Conservation (phyloP, 1,284 basidiomycete genomes). For the Neolentinus lepideus region DNA sequence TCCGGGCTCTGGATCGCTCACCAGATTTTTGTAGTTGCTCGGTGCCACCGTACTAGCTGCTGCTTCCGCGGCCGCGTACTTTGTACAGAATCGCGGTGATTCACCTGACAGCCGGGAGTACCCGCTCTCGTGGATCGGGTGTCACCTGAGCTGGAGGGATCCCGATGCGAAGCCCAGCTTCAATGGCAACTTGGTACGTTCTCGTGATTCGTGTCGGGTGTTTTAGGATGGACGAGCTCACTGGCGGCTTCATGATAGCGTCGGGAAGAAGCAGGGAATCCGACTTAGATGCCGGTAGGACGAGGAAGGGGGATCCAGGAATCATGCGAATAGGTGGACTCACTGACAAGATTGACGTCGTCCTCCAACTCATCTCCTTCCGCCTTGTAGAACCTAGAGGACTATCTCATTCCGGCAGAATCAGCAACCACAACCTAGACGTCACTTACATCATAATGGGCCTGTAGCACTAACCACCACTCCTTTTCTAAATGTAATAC, state of each 20-base stretch:
- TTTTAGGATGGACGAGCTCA: background rate
- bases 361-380: background rate
- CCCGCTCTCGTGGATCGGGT: background rate
- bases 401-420: too few relatives aligned
- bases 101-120: background rate
- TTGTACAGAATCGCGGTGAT: background rate
- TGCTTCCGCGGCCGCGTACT: background rate
- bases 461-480: background rate
- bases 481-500: background rate
- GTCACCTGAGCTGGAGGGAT: background rate
- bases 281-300: background rate
- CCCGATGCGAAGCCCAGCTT: background rate
- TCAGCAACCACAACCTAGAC: background rate
- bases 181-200: background rate
- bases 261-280: background rate
- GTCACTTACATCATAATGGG: background rate
- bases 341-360: background rate
- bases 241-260: background rate
- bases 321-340: background rate
- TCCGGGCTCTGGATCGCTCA: background rate
- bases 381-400: background rate
- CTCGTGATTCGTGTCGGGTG: background rate
- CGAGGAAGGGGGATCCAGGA: background rate
- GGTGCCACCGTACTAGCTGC: background rate
- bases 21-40: background rate